phyloP scores from a whole-genome alignment of 805 yeast genomes.

The Millerago galiae region DNA sequence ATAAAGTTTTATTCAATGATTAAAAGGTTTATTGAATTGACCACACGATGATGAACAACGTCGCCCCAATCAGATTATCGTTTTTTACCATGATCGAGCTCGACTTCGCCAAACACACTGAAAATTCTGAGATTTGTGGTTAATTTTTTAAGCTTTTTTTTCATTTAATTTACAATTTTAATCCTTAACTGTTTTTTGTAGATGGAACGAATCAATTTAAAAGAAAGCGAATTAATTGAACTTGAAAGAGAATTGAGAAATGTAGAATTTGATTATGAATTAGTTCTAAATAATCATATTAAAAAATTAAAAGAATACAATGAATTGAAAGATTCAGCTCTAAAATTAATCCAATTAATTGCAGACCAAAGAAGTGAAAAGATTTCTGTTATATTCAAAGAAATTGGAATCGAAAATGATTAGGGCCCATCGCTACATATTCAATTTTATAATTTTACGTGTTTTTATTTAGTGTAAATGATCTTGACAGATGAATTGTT shows the following conservation, averaged over 20 bases:
- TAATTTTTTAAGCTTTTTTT: neutral
- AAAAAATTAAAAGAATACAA: conserved; percentile 48
- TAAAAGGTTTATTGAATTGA: neutral
- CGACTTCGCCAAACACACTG: conserved; percentile 28
- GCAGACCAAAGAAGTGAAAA: conserved; percentile 50
- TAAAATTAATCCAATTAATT: conserved; percentile 49
- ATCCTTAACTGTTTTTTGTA: neutral
- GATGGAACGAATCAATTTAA: conserved; percentile 2
- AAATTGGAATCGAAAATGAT: conserved; percentile 35
- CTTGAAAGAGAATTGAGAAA: neutral
- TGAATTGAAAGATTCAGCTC: conserved; percentile 56
- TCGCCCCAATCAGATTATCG: conserved; percentile 30
- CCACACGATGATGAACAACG: conserved; percentile 21
- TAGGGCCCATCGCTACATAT: neutral
- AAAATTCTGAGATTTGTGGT: conserved; percentile 22
- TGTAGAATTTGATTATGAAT: conserved; percentile 33
- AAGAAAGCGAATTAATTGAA: conserved; percentile 3
- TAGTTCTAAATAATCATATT: conserved; percentile 46
- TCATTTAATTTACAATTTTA: neutral
- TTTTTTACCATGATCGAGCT: conserved; percentile 24
- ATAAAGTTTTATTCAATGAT: neutral
- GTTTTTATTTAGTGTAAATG: neutral
- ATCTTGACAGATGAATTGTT: conserved; percentile 13
- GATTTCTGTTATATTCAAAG: conserved; percentile 43
- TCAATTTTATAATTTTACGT: neutral